These are phyloP conservation scores for Eragrostis nindensis DNA, from an alignment of 176 grass and related monocot species.

Conservation along the genomic window DNA sequence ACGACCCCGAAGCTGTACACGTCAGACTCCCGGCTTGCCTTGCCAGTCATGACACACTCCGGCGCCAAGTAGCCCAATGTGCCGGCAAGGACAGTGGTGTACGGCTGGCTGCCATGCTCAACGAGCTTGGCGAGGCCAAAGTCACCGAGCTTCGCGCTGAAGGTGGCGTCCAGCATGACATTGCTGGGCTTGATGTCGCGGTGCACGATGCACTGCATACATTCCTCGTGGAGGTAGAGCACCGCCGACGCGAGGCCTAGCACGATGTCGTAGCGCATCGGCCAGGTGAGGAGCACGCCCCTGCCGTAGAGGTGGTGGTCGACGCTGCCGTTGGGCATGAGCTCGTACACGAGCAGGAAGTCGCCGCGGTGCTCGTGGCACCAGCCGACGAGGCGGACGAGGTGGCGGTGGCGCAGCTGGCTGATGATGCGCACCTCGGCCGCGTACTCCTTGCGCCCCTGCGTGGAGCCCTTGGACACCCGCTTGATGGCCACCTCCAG, in stretches of 20 bases:
- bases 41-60: slow-evolving; percentile 68
- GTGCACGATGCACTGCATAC: slow-evolving; percentile 63
- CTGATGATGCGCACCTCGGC: slow-evolving; percentile 89
- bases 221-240: slow-evolving; percentile 86
- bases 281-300: slow-evolving; percentile 51
- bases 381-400: slow-evolving; percentile 83
- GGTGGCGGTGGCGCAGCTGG: slow-evolving; percentile 72
- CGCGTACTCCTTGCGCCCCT: slow-evolving; percentile 72
- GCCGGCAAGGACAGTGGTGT: slow-evolving; percentile 71
- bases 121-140: slow-evolving; percentile 80
- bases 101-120: slow-evolving; percentile 45
- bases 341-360: slow-evolving; percentile 80
- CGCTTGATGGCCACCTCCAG: slow-evolving; percentile 82
- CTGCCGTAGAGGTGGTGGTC: slow-evolving; percentile 70
- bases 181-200: slow-evolving; percentile 85
- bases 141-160: slow-evolving; percentile 80
- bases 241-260: slow-evolving; percentile 73
- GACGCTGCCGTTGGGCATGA: slow-evolving; percentile 87
- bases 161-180: slow-evolving; percentile 81
- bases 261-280: slow-evolving; percentile 48
- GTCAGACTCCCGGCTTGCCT: slow-evolving; percentile 64
- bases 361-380: slow-evolving; percentile 80
- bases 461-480: slow-evolving; percentile 65
- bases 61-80: slow-evolving; percentile 80
- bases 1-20: slow-evolving; percentile 86